Base-by-base conservation (phyloP, 441 rosid species). In the Erodium moschatum region DNA sequence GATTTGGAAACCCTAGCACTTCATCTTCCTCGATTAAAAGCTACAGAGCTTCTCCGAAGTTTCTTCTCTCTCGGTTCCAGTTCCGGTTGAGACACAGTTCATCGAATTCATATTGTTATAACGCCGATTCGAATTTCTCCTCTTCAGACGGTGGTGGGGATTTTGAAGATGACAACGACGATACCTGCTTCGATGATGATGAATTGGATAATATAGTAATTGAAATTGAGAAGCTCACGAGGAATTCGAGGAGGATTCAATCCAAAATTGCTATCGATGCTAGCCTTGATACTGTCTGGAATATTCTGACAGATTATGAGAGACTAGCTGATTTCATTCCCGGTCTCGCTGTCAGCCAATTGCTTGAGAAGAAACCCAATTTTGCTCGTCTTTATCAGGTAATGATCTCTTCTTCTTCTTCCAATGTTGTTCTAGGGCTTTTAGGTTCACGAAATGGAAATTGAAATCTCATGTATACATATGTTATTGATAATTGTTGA, bases 301-400 rank as follows among this genome's bases (percentile, higher is more conserved):
- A 72, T 27, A 77, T 92, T 0, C 74, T 92, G 76, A 92, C 96
- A 13, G 89, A 85, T 74, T 90, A 92, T 67, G 98, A 92, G 81
- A 84, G 82, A 68, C 27, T 92, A 78, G 85, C 86, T 3, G 96
- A 90, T 73, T 79, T 86, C 80, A 80, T 89, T 29, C 96, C 97
- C 0, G 85, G 89, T 0, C 96, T 93, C 24, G 94, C 87, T n/a
- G 89, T 89, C 66, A 87, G 92, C 80, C 74, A 85, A 78, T 77
- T 92, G 80, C 79, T 92, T 13, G 92, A 92, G 72, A 89, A 85
- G 78, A 85, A 83, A 58, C 87, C 82, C 56, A 90, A 87, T 16
- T 86, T 81, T 70, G 90, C 82, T 74, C 84, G 96, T 44, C 79
- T 92, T 5, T 87, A 67, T 65, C 96, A 92, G 92, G 98, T 86